Evolutionary conservation across 345 rosid genomes (phyloP), one percentile per base, ranked within the genome.

Genomic region (Hibiscus syriacus): DNA sequence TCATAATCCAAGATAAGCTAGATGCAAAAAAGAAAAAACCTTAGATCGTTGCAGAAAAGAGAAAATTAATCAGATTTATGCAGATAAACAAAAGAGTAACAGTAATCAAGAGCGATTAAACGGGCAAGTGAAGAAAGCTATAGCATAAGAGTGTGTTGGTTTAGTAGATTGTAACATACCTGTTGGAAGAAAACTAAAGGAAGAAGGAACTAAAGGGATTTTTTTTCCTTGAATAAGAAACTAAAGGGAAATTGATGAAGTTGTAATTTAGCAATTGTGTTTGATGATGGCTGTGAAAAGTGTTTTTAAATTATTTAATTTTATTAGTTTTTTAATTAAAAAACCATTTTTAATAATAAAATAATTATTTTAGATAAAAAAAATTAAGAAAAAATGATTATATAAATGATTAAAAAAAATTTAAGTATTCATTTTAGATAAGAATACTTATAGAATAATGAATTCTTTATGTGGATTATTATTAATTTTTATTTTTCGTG

Each of bases 131-230:
- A 39, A 36, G 17, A 5, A 50, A 55, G 11, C 25, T n/a, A 12
- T 20, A 11, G 13, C 0, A 26, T 25, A 26, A 26, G 36, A 55
- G 20, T 17, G 64, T 8, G 6, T 19, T 38, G 48, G 2, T 20
- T 20, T 2, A 38, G 38, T 8, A 39, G 50, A 62, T 62, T 62
- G 66, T 1, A 6, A 27, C 62, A 10, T 53, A 72, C 76, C 76
- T 72, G 71, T 1, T 46, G 19, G 70, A 20, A 17, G 65, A 72
- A 72, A 72, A 43, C 36, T 3, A 6, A 20, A 34, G 55, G 45
- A 27, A 56, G 8, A 68, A n/a, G 0, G 45, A 41, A 5, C 7
- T 0, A n/a, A 5, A 46, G 22, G 52, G 20, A 46, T n/a, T 46
- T 17, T 46, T 46, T 14, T 46, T n/a, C 20, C 7, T 46, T 46